Evolutionary conservation across 129 eudicot genomes (phyloP).

Genomic region (Oenanthe sinensis): DNA sequence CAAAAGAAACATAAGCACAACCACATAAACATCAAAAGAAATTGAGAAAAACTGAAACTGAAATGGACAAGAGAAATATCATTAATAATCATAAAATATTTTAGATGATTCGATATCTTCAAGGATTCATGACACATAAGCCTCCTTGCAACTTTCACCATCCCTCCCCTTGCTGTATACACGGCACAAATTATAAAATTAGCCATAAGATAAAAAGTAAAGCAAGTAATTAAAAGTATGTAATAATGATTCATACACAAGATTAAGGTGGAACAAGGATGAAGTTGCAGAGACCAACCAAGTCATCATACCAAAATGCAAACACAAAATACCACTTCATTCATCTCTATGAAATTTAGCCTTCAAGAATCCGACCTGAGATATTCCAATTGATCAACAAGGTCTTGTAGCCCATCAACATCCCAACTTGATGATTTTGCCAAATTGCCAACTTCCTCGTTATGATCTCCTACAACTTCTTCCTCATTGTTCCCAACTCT

Average conservation of each 20-base stretch:
- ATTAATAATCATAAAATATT: background rate
- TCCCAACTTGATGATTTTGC: constrained; percentile 54
- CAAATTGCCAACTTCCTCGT: constrained; percentile 37
- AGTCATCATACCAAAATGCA: constrained; percentile 8
- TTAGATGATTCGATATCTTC: background rate
- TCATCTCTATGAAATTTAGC: constrained; percentile 1
- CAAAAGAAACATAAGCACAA: background rate
- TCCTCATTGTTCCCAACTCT: constrained; percentile 19
- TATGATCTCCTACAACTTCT: constrained; percentile 23
- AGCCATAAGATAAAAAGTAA: constrained; percentile 10
- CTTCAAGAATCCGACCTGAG: constrained; percentile 31
- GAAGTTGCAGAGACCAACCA: constrained; percentile 32
- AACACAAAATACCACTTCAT: constrained; percentile 15
- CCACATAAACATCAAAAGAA: background rate
- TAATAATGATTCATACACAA: background rate
- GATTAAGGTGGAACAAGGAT: constrained; percentile 22
- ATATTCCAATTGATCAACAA: constrained; percentile 65
- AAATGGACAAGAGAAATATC: background rate
- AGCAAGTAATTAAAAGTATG: background rate
- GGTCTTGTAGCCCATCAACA: constrained; percentile 51
- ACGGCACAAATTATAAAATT: constrained; percentile 17
- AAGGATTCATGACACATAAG: constrained; percentile 38
- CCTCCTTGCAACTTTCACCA: constrained; percentile 40
- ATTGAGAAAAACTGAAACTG: background rate
- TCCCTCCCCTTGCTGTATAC: constrained; percentile 26